Conservation (phyloP, 495 filamentous ascomycete species). For the Xylaria grammica region DNA sequence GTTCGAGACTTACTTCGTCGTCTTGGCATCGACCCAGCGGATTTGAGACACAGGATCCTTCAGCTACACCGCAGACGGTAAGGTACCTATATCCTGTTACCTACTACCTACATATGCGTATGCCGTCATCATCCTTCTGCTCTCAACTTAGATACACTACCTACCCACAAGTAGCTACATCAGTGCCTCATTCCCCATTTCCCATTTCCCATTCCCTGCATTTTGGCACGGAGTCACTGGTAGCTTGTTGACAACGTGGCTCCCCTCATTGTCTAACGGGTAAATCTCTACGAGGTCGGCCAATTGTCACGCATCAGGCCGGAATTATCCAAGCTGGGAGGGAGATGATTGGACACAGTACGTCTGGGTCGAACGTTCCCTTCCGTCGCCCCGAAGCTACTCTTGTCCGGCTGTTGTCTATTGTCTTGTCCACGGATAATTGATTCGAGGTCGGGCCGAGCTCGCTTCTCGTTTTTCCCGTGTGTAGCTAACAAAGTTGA, state of each 20-base stretch:
- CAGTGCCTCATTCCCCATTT: background rate
- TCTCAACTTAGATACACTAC: background rate
- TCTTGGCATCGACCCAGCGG: too few species aligned
- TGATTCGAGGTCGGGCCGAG: background rate
- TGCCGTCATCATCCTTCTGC: conserved; percentile 16
- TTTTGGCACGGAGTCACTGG: too few species aligned
- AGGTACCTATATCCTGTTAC: background rate
- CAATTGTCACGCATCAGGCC: background rate
- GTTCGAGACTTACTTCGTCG: background rate
- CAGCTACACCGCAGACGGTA: background rate
- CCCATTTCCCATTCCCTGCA: background rate
- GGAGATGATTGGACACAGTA: too few species aligned
- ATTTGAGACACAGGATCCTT: background rate
- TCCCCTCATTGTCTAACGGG: background rate
- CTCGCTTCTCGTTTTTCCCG: background rate
- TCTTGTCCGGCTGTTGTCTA: too few species aligned
- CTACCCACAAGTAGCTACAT: too few species aligned
- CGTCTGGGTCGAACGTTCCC: too few species aligned
- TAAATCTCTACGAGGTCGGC: background rate
- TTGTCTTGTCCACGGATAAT: background rate
- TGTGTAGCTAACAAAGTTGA: background rate
- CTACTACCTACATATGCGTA: background rate
- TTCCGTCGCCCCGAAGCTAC: background rate
- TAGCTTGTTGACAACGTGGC: too few species aligned
- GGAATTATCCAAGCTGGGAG: background rate